Conservation (phyloP, 257 asterid species). For the Echites panduratus region DNA sequence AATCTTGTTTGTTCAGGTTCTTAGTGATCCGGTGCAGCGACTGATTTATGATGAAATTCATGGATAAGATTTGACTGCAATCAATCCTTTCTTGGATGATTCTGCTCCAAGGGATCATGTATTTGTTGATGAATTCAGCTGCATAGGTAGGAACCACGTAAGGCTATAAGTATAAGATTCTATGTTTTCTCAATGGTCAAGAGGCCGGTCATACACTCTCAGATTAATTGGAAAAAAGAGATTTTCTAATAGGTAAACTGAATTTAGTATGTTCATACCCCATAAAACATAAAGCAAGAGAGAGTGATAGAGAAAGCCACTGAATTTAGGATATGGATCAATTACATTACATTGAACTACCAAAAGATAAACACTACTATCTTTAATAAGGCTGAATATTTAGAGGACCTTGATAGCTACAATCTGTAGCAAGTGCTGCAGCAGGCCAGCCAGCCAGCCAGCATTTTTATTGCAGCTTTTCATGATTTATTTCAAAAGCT, state of each 20-base stretch:
- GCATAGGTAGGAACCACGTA: conserved; percentile 59
- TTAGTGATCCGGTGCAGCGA: conserved; percentile 95
- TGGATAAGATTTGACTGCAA: conserved; percentile 82
- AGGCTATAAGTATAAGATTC: conserved; percentile 1
- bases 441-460: not conserved
- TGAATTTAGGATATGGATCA: no score
- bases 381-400: not conserved
- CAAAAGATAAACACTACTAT: not conserved
- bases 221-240: not conserved
- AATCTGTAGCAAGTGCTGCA: not conserved
- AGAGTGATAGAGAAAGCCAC: not conserved
- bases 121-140: conserved; percentile 97
- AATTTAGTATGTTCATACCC: not conserved
- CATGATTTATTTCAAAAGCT: no score
- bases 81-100: conserved; percentile 80
- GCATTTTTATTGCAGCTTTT: no score
- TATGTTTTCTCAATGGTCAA: not conserved
- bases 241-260: not conserved
- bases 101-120: conserved; percentile 70
- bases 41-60: conserved; percentile 93
- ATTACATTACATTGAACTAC: no score
- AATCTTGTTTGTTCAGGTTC: conserved; percentile 54
- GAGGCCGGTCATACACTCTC: not conserved
- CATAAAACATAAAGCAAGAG: not conserved
- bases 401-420: not conserved